These are phyloP conservation scores for Phytophthora capsici DNA, from an alignment of 352 stramenopile genomes.

Conservation along the genomic window DNA sequence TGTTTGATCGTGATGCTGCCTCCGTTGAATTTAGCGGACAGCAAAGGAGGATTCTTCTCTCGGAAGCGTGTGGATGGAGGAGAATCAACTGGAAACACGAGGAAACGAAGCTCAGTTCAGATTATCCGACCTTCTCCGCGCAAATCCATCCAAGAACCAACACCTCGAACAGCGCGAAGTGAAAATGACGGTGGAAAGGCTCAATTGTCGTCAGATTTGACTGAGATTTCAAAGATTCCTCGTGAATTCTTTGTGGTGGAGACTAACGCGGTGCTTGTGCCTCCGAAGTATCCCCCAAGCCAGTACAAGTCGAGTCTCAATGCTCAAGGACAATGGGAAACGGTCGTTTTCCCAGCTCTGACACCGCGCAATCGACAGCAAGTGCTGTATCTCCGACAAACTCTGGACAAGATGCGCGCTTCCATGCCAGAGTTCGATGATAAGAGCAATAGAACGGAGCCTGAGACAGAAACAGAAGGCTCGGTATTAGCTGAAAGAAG, in stretches of 20 bases:
- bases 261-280: constrained; percentile 63
- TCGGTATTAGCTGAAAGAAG: constrained; percentile 21
- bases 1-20: constrained; percentile 40
- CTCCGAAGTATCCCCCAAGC: constrained; percentile 52
- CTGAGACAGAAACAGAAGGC: constrained; percentile 13
- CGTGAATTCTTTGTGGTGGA: constrained; percentile 85
- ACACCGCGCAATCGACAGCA: constrained; percentile 70
- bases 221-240: constrained; percentile 58
- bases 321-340: constrained; percentile 59
- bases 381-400: constrained; percentile 67
- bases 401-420: constrained; percentile 63
- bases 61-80: constrained; percentile 33
- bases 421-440: constrained; percentile 28
- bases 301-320: constrained; percentile 72
- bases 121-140: constrained; percentile 28
- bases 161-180: constrained; percentile 10
- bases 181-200: background rate
- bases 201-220: constrained; percentile 14
- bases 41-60: constrained; percentile 47
- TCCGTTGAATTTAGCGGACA: constrained; percentile 45
- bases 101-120: constrained; percentile 24
- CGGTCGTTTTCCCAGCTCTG: constrained; percentile 75
- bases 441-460: background rate
- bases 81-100: constrained; percentile 14
- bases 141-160: constrained; percentile 18